Evolutionary conservation across 257 asterid genomes (phyloP).

Genomic region (Lavandula angustifolia): DNA sequence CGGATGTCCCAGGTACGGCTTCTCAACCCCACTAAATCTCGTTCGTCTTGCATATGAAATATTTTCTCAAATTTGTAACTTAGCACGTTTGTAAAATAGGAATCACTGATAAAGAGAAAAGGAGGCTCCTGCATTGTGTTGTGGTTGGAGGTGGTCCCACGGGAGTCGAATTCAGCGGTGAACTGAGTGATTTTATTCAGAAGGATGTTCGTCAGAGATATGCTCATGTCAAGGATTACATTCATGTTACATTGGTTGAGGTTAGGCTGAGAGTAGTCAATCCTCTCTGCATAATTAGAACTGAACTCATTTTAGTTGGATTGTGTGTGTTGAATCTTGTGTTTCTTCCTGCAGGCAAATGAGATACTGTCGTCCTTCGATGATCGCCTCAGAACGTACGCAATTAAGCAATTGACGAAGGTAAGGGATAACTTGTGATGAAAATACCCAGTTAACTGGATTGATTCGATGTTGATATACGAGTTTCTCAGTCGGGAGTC

Average conservation of each 20-base stretch:
- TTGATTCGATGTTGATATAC: conserved; percentile 41
- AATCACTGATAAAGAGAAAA: conserved; percentile 78
- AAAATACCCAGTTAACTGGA: not conserved
- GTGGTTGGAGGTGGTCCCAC: conserved; percentile 99
- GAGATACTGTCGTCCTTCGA: conserved; percentile 94
- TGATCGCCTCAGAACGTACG: conserved; percentile 83
- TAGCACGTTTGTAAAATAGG: conserved; percentile 47
- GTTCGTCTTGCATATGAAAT: not conserved
- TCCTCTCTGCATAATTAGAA: conserved; percentile 15
- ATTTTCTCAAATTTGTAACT: not conserved
- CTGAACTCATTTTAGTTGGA: conserved; percentile 11
- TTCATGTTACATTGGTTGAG: conserved; percentile 91
- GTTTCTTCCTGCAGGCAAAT: conserved; percentile 65
- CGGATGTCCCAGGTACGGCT: conserved; percentile 83
- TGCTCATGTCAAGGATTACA: conserved; percentile 86
- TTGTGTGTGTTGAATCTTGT: conserved; percentile 21
- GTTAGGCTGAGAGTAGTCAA: conserved; percentile 40
- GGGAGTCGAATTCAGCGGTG: conserved; percentile 98
- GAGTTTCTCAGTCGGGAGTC: conserved; percentile 90
- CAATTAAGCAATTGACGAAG: conserved; percentile 84
- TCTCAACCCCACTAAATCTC: conserved; percentile 21
- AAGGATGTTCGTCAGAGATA: conserved; percentile 90
- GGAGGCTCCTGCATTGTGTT: conserved; percentile 88
- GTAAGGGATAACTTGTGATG: conserved; percentile 39
- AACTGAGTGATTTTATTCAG: conserved; percentile 88